Conservation (phyloP, 2,329 filamentous ascomycete species). For the Anthostomella pinea region DNA sequence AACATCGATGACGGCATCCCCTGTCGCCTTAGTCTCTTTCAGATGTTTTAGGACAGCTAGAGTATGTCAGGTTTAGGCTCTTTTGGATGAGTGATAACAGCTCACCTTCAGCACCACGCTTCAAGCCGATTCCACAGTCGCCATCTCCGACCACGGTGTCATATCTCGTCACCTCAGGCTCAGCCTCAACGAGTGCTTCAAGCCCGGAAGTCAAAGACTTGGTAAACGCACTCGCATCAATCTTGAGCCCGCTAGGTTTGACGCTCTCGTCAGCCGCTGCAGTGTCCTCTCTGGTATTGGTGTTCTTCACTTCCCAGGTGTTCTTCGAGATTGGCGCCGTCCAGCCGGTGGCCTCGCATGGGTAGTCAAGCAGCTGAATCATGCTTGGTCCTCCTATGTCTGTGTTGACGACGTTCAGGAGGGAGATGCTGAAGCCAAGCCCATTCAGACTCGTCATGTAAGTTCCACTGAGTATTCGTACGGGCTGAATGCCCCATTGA, state of each 20-base stretch:
- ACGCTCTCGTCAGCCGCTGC: constrained; percentile 30
- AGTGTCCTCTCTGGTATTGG: constrained; percentile 42
- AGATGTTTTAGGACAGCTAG: constrained; percentile 53
- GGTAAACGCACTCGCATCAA: constrained; percentile 50
- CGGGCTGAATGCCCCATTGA: constrained; percentile 58
- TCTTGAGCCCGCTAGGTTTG: constrained; percentile 47
- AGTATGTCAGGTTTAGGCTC: background rate
- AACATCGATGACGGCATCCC: constrained; percentile 53
- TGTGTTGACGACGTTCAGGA: constrained; percentile 62
- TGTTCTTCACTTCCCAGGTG: constrained; percentile 61
- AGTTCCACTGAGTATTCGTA: constrained; percentile 64
- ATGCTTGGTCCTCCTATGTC: constrained; percentile 60
- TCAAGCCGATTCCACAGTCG: constrained; percentile 83
- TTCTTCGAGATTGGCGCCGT: constrained; percentile 57
- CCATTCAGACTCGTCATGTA: constrained; percentile 80
- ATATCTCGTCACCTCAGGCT: constrained; percentile 69
- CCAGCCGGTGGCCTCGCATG: constrained; percentile 70
- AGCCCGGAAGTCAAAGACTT: constrained; percentile 56
- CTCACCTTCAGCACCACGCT: constrained; percentile 76
- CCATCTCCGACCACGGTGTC: constrained; percentile 87
- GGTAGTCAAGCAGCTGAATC: constrained; percentile 68
- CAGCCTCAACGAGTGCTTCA: constrained; percentile 60
- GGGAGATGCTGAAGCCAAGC: constrained; percentile 69
- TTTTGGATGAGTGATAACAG: background rate
- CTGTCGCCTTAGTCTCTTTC: constrained; percentile 41